Evolutionary conservation across 208 protist genomes (phyloP).

Genomic region (Leishmania gerbilli): DNA sequence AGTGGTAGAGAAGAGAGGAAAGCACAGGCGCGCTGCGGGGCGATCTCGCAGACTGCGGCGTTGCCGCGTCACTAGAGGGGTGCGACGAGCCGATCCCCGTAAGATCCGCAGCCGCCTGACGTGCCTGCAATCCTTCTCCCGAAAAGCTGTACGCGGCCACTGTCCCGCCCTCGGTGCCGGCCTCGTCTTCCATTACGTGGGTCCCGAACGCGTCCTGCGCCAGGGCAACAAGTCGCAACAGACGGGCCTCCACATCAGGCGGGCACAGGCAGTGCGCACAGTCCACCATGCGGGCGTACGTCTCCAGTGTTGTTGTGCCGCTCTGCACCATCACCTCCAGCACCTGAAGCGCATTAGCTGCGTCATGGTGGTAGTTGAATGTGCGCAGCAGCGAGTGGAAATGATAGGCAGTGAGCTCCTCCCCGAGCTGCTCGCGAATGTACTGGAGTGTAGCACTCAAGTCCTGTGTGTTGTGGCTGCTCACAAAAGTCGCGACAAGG

Average conservation of each 20-base stretch:
- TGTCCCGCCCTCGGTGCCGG: slow-evolving; percentile 45
- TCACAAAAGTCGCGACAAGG: slow-evolving; percentile 67
- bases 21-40: slow-evolving; percentile 52
- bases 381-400: slow-evolving; percentile 82
- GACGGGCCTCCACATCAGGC: slow-evolving; percentile 45
- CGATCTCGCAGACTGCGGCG: not conserved
- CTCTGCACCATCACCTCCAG: slow-evolving; percentile 71
- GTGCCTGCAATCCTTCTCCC: slow-evolving; percentile 16
- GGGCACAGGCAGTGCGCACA: slow-evolving; percentile 65
- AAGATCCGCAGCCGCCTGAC: slow-evolving; percentile 1
- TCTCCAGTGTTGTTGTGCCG: slow-evolving; percentile 59
- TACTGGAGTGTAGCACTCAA: slow-evolving; percentile 72
- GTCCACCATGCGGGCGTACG: slow-evolving; percentile 77
- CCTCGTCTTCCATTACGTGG: slow-evolving; percentile 29
- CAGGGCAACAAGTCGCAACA: slow-evolving; percentile 48
- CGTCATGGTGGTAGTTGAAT: slow-evolving; percentile 76
- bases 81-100: not conserved
- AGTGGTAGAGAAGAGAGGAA: slow-evolving; percentile 78
- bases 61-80: slow-evolving; percentile 2
- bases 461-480: slow-evolving; percentile 68
- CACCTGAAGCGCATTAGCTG: slow-evolving; percentile 73
- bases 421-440: slow-evolving; percentile 67
- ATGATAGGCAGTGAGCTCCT: slow-evolving; percentile 64
- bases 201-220: slow-evolving; percentile 62
- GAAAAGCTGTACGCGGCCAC: slow-evolving; percentile 38